A percentile compares a stretch with the other conserved stretches of the same genome.
Conservation (phyloP, 495 filamentous ascomycete species). For the Daldinia concentrica region DNA sequence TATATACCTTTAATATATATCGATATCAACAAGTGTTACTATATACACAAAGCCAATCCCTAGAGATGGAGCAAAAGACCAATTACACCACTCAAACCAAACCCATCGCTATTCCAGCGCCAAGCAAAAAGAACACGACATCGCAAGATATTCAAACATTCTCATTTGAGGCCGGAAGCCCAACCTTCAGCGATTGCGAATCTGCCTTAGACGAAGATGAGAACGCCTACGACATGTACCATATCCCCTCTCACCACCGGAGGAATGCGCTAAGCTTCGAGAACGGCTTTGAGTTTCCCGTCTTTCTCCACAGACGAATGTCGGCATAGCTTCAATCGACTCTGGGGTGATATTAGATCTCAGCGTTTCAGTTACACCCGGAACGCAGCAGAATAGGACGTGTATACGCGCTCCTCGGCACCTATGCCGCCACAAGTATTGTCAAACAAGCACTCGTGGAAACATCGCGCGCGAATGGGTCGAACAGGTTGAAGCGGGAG, state of each 20-base stretch:
- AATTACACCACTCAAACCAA: slow-evolving; percentile 19
- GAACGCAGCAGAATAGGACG: not conserved
- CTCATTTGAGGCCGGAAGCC: slow-evolving; percentile 28
- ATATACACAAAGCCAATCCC: not conserved
- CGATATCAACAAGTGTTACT: not conserved
- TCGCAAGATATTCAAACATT: slow-evolving; percentile 6
- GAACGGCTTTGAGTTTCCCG: slow-evolving; percentile 39
- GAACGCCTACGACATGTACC: slow-evolving; percentile 30
- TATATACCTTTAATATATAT: not conserved
- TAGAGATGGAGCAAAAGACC: slow-evolving; percentile 23
- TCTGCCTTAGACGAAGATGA: slow-evolving; percentile 41
- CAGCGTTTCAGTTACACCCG: not conserved
- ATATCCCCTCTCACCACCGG: slow-evolving; percentile 36
- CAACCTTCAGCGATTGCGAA: slow-evolving; percentile 36
- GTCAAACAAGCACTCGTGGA: not conserved
- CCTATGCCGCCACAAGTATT: not conserved
- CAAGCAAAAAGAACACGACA: slow-evolving; percentile 20
- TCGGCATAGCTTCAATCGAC: slow-evolving; percentile 6
- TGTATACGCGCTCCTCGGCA: not conserved
- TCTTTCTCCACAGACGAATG: slow-evolving; percentile 36
- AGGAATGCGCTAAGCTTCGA: slow-evolving; percentile 40
- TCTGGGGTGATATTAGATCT: slow-evolving; percentile 1
- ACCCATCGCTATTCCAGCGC: slow-evolving; percentile 32
- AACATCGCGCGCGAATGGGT: not conserved
- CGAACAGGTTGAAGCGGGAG: not conserved